Conservation (phyloP, 306 rosid genomes). For the Sicyos edulis region DNA sequence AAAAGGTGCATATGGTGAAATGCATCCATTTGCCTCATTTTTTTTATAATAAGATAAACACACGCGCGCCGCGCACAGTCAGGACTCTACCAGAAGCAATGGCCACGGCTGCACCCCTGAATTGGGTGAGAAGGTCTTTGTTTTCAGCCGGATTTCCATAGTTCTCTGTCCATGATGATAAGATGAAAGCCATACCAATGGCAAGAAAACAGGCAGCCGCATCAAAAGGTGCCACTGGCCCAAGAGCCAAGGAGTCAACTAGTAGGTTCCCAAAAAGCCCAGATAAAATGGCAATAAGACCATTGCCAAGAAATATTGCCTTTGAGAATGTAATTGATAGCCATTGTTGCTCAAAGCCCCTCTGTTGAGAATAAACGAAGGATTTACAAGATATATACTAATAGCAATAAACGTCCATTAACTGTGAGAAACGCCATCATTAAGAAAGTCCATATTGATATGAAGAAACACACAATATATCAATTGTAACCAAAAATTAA, state of each 20-base stretch:
- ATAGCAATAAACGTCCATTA: neutral
- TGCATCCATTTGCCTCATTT: neutral
- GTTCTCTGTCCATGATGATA: constrained; percentile 81
- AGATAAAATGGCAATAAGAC: constrained; percentile 75
- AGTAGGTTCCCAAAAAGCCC: constrained; percentile 88
- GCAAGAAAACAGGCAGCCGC: constrained; percentile 96
- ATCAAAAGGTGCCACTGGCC: constrained; percentile 97
- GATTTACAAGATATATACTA: neutral
- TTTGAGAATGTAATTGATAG: constrained; percentile 79
- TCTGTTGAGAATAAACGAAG: constrained; percentile 48
- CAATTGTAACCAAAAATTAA: neutral
- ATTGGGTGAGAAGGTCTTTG: constrained; percentile 78
- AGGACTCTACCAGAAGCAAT: constrained; percentile 75
- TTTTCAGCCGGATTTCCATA: constrained; percentile 75
- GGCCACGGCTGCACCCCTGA: constrained; percentile 82
- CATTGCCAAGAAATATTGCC: constrained; percentile 92
- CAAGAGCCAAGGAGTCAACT: constrained; percentile 71
- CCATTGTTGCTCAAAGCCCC: constrained; percentile 96
- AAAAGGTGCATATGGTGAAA: neutral
- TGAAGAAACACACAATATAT: neutral
- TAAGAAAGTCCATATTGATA: neutral
- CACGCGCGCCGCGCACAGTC: neutral
- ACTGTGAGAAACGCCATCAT: neutral
- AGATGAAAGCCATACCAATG: constrained; percentile 75
- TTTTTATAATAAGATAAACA: too few relatives aligned